phyloP scores from a whole-genome alignment of 78 protist genomes.

The Polysphondylium violaceum region DNA sequence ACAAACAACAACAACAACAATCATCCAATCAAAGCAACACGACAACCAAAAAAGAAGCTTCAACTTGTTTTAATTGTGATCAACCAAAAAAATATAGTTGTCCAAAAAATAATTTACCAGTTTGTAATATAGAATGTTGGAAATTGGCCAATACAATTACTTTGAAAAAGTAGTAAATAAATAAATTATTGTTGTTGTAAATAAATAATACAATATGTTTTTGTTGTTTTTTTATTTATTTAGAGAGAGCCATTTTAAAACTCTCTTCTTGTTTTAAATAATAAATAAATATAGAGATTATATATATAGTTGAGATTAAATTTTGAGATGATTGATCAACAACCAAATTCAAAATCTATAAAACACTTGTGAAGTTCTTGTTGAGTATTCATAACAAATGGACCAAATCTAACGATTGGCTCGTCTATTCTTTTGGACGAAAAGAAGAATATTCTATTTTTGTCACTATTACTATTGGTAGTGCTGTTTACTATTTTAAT shows the following conservation, averaged over 20 bases:
- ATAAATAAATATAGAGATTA: no score
- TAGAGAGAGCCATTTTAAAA: not conserved
- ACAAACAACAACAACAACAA: constrained; percentile 2
- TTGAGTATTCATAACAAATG: constrained; percentile 92
- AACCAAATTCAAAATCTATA: constrained; percentile 61
- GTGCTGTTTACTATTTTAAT: not conserved
- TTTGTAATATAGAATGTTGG: constrained; percentile 70
- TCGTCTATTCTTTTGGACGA: constrained; percentile 78
- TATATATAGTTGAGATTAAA: not conserved
- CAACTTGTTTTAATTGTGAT: constrained; percentile 43
- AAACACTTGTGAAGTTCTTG: constrained; percentile 85
- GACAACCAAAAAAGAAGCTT: constrained; percentile 24
- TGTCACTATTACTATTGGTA: not conserved
- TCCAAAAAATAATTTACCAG: constrained; percentile 52
- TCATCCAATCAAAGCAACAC: not conserved
- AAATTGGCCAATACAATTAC: not conserved
- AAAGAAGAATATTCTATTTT: constrained; percentile 56
- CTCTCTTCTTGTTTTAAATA: no score
- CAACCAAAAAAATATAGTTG: constrained; percentile 62
- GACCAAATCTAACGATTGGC: constrained; percentile 88
- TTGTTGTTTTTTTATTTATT: not conserved
- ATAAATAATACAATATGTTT: not conserved
- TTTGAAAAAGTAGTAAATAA: not conserved
- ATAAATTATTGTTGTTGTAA: not conserved
- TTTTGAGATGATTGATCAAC: not conserved